Evolutionary conservation across 768 basidiomycete species (phyloP), one percentile per base, ranked within the genome.

Genomic region (Amanita phalloides): DNA sequence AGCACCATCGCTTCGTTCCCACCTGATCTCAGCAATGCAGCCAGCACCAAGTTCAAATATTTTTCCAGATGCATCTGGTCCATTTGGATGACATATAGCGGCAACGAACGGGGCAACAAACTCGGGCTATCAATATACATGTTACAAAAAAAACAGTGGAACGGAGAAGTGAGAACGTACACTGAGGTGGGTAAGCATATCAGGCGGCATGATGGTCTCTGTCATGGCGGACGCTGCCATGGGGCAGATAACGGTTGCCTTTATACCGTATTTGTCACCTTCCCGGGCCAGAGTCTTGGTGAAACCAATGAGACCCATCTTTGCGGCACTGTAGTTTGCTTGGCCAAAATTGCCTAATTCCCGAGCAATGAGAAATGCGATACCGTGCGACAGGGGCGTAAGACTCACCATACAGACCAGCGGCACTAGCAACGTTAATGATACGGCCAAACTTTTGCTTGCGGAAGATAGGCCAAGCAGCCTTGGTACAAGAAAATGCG

Each of bases 211-310:
- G 58, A 94, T 73, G 0, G 92, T 96, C 61, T 85, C 93, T 2
- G 93, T 96, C 95, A 98, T 98, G 2, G 79, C 78, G 3, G 92
- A 95, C 0, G 94, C 95, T n/a, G 95, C 95, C 54, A 90, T 84
- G 0, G 95, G 95, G 2, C 91, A 92, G 57, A 99, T 86, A n/a
- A 75, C 88, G 48, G 82, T 83, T 1, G 86, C 79, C 61, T 81
- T 82, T 64, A 97, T 97, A 58, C 80, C 80, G 64, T 95, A 93
- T 66, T 95, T 96, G 35, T 74, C 86, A 33, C 96, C 96, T 67
- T 99, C 96, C 21, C 79, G 72, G 3, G 94, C 92, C 33, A 99
- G 77, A 4, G 95, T 92, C 64, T 91, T 92, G 14, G 93, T 90
- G 68, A 97, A 96, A 0, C 74, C 85, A 47, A 97, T 76, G 33